These are phyloP conservation scores for Epichloe uncinata DNA, from an alignment of 2,329 filamentous ascomycete genomes.

Conservation along the genomic window DNA sequence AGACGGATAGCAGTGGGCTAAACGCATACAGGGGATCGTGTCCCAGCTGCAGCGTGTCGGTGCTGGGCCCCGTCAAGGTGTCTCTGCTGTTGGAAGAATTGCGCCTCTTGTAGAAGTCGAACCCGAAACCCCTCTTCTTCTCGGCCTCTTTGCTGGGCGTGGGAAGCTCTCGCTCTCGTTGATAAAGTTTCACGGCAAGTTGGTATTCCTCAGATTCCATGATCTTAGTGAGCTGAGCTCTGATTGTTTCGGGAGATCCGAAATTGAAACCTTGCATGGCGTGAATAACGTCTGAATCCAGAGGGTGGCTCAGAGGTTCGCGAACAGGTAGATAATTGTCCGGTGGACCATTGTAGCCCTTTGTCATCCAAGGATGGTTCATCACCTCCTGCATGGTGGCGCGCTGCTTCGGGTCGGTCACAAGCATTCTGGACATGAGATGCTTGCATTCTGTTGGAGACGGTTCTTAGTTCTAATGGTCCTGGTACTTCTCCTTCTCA, in stretches of 20 bases:
- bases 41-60: constrained; percentile 70
- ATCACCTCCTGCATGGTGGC: constrained; percentile 85
- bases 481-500: not conserved
- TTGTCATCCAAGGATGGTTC: constrained; percentile 90
- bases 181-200: constrained; percentile 58
- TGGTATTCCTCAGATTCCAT: constrained; percentile 93
- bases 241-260: constrained; percentile 73
- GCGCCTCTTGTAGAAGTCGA: constrained; percentile 92
- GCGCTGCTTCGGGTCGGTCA: constrained; percentile 80
- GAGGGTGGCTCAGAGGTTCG: constrained; percentile 71
- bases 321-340: constrained; percentile 79
- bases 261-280: constrained; percentile 99
- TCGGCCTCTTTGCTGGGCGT: constrained; percentile 53
- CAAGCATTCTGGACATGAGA: constrained; percentile 87
- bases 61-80: constrained; percentile 70
- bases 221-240: constrained; percentile 66
- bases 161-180: constrained; percentile 49
- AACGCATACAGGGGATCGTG: constrained; percentile 87
- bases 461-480: not conserved
- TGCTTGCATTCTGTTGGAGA: constrained; percentile 66
- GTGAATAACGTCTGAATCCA: constrained; percentile 72
- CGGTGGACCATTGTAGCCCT: constrained; percentile 73
- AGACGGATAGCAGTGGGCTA: constrained; percentile 82
- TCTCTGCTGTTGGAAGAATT: constrained; percentile 84
- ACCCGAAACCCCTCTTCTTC: constrained; percentile 74